Evolutionary conservation across 768 basidiomycete genomes (phyloP).

Genomic region (Clathrus columnatus): DNA sequence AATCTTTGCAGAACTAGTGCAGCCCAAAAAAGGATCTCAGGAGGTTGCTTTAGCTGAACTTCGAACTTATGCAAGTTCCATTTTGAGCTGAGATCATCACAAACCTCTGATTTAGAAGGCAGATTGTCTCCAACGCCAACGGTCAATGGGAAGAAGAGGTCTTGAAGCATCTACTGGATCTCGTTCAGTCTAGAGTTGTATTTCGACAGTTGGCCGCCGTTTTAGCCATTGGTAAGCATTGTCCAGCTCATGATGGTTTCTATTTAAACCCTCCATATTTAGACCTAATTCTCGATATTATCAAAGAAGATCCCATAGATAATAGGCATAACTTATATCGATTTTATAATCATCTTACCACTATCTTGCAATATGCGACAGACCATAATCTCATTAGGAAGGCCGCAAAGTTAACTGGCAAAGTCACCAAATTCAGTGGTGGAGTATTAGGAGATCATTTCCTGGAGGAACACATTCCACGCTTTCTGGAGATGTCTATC

Average conservation of each 20-base stretch:
- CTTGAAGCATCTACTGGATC: constrained; percentile 19
- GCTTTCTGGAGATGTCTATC: constrained; percentile 21
- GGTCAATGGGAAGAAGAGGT: constrained; percentile 20
- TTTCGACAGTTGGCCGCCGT: constrained; percentile 28
- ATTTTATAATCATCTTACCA: constrained; percentile 27
- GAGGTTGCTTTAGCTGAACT: constrained; percentile 14
- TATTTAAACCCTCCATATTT: background rate
- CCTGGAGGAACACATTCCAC: constrained; percentile 27
- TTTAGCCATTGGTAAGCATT: constrained; percentile 24
- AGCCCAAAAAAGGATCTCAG: background rate
- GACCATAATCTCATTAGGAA: constrained; percentile 26
- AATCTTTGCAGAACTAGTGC: background rate
- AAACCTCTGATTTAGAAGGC: constrained; percentile 10
- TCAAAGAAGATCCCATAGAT: constrained; percentile 20
- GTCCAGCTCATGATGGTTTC: too few relatives aligned
- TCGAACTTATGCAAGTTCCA: constrained; percentile 10
- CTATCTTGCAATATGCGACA: constrained; percentile 25
- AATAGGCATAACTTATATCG: constrained; percentile 16
- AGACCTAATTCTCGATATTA: constrained; percentile 23
- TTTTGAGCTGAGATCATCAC: background rate
- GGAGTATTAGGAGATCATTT: constrained; percentile 24
- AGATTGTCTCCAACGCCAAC: constrained; percentile 11
- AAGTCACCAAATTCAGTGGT: constrained; percentile 23
- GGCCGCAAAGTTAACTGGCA: constrained; percentile 26
- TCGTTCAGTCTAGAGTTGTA: constrained; percentile 20